Evolutionary conservation across 2,329 filamentous ascomycete genomes (phyloP).

Genomic region (Botryotinia globosa): DNA sequence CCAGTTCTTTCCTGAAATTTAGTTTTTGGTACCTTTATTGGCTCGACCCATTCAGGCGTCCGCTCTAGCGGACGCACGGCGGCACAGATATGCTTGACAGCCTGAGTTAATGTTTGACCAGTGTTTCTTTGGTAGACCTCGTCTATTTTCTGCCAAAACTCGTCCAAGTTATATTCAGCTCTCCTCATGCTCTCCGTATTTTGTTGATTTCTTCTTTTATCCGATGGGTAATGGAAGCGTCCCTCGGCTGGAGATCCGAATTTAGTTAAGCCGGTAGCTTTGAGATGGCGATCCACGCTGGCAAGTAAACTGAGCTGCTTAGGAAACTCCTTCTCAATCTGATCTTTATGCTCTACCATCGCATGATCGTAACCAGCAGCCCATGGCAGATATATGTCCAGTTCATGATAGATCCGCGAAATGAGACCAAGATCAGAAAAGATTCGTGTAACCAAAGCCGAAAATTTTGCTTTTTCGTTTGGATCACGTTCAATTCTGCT

Average conservation of each 20-base stretch:
- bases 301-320: not conserved
- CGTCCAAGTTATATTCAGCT: conserved; percentile 45
- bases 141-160: conserved; percentile 45
- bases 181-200: conserved; percentile 45
- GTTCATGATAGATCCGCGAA: conserved; percentile 22
- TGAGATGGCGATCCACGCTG: not conserved
- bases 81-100: not conserved
- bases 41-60: not conserved
- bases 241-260: conserved; percentile 22
- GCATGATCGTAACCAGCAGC: conserved; percentile 23
- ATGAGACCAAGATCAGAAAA: conserved; percentile 27
- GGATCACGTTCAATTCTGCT: conserved; percentile 23
- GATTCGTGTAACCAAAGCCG: conserved; percentile 23
- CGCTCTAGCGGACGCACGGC: not conserved
- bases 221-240: conserved; percentile 44
- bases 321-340: not conserved
- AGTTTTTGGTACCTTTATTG: not conserved
- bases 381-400: conserved; percentile 30
- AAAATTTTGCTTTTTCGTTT: conserved; percentile 26
- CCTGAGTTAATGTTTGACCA: conserved; percentile 25
- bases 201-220: conserved; percentile 47
- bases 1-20: not conserved
- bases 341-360: not conserved
- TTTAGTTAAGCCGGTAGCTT: conserved; percentile 5
- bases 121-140: conserved; percentile 21